Conservation (phyloP, 345 rosid species). For the Heritiera littoralis region DNA sequence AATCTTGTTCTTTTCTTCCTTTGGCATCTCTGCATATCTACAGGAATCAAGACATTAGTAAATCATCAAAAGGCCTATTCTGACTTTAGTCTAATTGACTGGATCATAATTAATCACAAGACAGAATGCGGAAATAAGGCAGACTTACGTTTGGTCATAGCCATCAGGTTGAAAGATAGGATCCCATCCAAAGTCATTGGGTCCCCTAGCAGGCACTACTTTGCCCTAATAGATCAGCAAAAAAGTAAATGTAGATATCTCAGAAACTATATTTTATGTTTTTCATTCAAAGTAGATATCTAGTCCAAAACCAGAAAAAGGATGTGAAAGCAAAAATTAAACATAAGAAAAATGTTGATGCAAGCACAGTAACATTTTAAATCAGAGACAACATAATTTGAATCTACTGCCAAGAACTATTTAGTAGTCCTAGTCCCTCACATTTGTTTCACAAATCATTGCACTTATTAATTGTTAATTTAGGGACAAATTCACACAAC, state of each 20-base stretch:
- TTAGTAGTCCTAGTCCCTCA: slow-evolving; percentile 6
- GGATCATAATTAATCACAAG: not conserved
- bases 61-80: slow-evolving; percentile 3
- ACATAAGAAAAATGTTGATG: not conserved
- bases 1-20: slow-evolving; percentile 91
- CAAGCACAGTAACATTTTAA: not conserved
- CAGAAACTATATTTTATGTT: not conserved
- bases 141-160: slow-evolving; percentile 67
- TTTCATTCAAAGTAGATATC: not conserved
- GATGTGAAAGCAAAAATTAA: not conserved
- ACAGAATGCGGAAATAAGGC: not conserved
- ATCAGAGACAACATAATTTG: not conserved
- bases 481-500: not conserved
- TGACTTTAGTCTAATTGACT: not conserved
- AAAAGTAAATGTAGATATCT: slow-evolving; percentile 10
- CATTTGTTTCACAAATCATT: not conserved
- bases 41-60: slow-evolving; percentile 11
- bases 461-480: not conserved
- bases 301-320: not conserved
- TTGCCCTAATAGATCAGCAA: slow-evolving; percentile 66
- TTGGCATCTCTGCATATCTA: slow-evolving; percentile 87
- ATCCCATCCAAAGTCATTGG: slow-evolving; percentile 95
- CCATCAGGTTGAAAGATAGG: slow-evolving; percentile 93
- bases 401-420: not conserved
- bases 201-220: slow-evolving; percentile 87